Conservation (phyloP, 73 alveolate species). For the Symbiodinium natans region DNA sequence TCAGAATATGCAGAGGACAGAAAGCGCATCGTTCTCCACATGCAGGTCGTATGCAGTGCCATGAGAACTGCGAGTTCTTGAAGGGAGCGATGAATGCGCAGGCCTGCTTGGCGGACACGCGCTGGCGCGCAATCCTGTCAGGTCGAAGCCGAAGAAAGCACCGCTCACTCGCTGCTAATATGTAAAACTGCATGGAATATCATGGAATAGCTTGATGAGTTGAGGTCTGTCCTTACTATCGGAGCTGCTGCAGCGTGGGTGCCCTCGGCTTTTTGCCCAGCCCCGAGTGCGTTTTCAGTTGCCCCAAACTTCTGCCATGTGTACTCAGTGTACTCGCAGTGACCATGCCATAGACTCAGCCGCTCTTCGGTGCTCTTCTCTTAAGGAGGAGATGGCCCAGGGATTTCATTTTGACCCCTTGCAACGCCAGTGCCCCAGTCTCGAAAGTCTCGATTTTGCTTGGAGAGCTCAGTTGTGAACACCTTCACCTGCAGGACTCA, state of each 20-base stretch:
- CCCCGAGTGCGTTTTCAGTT: not conserved
- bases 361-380: no score
- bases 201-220: not conserved
- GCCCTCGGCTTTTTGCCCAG: not conserved
- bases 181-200: no score
- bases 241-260: not conserved
- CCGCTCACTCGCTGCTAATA: no score
- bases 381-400: conserved; percentile 63
- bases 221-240: not conserved
- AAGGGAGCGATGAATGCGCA: not conserved
- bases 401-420: conserved; percentile 76
- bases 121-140: conserved; percentile 6
- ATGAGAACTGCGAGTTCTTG: no score
- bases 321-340: no score
- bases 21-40: not conserved
- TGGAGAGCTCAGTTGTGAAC: not conserved
- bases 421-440: conserved; percentile 9
- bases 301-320: no score
- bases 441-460: not conserved
- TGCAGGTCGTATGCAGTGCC: not conserved
- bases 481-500: not conserved
- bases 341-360: no score
- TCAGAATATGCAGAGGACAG: conserved; percentile 5
- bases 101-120: not conserved
- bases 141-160: not conserved